Conservation (phyloP, 1,284 basidiomycete species). For the Ustilago esculenta region DNA sequence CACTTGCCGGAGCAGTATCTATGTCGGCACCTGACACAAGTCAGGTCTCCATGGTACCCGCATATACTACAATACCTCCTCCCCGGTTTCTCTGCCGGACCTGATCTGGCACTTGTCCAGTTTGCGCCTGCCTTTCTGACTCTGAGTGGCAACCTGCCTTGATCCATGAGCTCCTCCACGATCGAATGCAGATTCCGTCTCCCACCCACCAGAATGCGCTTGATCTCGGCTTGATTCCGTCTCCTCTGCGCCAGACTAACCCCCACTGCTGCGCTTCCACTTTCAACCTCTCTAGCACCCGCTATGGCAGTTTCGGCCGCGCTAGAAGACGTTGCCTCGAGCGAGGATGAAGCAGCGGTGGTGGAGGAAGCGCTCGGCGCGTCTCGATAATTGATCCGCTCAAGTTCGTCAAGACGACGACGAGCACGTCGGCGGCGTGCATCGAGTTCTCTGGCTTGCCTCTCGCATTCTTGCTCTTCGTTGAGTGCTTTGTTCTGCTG, state of each 20-base stretch:
- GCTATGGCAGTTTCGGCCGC: not conserved
- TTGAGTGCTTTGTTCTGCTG: slow-evolving; percentile 39
- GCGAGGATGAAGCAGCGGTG: not conserved
- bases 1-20: slow-evolving; percentile 34
- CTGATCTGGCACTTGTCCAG: slow-evolving; percentile 23
- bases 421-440: slow-evolving; percentile 34
- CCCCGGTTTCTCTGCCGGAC: slow-evolving; percentile 12
- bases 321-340: not conserved
- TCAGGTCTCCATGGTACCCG: slow-evolving; percentile 36
- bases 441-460: slow-evolving; percentile 37
- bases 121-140: slow-evolving; percentile 13
- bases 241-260: slow-evolving; percentile 25
- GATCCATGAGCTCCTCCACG: slow-evolving; percentile 34
- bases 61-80: slow-evolving; percentile 43
- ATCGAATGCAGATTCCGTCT: slow-evolving; percentile 29
- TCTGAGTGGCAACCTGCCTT: slow-evolving; percentile 25
- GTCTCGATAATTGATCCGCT: slow-evolving; percentile 45
- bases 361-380: slow-evolving; percentile 13
- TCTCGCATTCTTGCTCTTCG: slow-evolving; percentile 37
- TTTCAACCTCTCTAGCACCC: not conserved
- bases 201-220: slow-evolving; percentile 23
- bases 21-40: slow-evolving; percentile 35
- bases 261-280: not conserved
- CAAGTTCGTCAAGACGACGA: slow-evolving; percentile 38
- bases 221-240: slow-evolving; percentile 35